Conservation (phyloP, 495 filamentous ascomycete genomes). For the Parathielavia appendiculata region DNA sequence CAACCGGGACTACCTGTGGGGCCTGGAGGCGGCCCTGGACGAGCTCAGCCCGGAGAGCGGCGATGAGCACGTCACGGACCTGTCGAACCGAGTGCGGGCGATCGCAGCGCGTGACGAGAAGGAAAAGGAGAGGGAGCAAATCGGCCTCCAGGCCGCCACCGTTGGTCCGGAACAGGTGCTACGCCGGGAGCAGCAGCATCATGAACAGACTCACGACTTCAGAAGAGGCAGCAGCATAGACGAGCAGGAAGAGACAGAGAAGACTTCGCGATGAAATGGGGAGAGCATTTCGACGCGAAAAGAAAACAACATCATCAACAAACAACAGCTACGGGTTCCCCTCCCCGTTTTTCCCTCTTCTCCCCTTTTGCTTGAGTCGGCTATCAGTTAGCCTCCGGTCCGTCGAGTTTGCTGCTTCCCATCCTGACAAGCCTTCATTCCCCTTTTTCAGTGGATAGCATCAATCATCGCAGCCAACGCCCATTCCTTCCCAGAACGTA, state of each 20-base stretch:
- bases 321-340: conserved; percentile 13
- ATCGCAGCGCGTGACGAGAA: conserved; percentile 26
- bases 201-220: conserved; percentile 38
- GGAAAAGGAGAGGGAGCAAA: conserved; percentile 16
- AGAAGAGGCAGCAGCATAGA: conserved; percentile 47
- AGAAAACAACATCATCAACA: conserved; percentile 9
- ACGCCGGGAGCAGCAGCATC: conserved; percentile 14
- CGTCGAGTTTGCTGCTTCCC: not conserved
- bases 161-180: conserved; percentile 10
- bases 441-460: not conserved
- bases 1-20: conserved; percentile 86
- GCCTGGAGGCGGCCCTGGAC: conserved; percentile 71
- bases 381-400: not conserved
- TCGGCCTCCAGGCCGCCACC: not conserved
- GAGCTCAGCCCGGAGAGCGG: conserved; percentile 70
- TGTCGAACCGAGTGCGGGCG: conserved; percentile 53
- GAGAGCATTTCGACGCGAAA: conserved; percentile 10
- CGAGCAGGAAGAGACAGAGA: conserved; percentile 57
- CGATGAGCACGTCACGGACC: conserved; percentile 72
- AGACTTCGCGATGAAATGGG: conserved; percentile 30
- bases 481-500: conserved; percentile 1
- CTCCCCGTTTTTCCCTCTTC: conserved; percentile 5
- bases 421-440: not conserved
- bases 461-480: not conserved
- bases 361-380: not conserved